phyloP scores from a whole-genome alignment of 345 rosid genomes.

The Bruguiera parviflora region DNA sequence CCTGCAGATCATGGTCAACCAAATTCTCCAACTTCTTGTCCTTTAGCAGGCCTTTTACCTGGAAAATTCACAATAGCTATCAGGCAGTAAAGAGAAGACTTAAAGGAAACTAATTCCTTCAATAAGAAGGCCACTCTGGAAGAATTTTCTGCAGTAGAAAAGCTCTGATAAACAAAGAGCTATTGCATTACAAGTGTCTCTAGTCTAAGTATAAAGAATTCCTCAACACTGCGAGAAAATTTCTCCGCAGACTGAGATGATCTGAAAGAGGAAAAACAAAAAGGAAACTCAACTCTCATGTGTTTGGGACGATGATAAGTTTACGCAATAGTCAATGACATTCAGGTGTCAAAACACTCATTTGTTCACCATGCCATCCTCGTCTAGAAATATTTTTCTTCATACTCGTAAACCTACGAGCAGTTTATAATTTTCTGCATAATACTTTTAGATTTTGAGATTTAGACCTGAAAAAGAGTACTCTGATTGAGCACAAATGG shows the following conservation, averaged over 20 bases:
- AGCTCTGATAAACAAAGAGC: no score
- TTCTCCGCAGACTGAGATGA: not conserved
- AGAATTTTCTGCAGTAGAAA: no score
- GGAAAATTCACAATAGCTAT: constrained; percentile 20
- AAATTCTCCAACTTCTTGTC: constrained; percentile 68
- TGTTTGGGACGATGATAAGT: not conserved
- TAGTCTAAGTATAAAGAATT: no score
- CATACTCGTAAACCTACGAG: not conserved
- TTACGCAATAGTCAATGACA: not conserved
- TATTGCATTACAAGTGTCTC: no score
- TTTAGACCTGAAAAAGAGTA: no score
- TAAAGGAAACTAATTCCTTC: not conserved
- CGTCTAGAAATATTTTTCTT: not conserved
- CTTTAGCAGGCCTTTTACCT: constrained; percentile 92
- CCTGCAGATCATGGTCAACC: constrained; percentile 64
- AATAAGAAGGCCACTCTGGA: no score
- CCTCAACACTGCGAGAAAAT: not conserved
- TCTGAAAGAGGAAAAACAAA: not conserved
- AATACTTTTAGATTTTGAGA: not conserved
- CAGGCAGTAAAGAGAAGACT: not conserved
- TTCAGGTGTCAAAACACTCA: not conserved
- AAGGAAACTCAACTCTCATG: not conserved
- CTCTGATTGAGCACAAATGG: no score
- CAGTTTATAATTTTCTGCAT: not conserved
- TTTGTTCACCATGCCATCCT: not conserved